phyloP scores from a whole-genome alignment of 2,329 filamentous ascomycete genomes.

The Ascosphaera apis region DNA sequence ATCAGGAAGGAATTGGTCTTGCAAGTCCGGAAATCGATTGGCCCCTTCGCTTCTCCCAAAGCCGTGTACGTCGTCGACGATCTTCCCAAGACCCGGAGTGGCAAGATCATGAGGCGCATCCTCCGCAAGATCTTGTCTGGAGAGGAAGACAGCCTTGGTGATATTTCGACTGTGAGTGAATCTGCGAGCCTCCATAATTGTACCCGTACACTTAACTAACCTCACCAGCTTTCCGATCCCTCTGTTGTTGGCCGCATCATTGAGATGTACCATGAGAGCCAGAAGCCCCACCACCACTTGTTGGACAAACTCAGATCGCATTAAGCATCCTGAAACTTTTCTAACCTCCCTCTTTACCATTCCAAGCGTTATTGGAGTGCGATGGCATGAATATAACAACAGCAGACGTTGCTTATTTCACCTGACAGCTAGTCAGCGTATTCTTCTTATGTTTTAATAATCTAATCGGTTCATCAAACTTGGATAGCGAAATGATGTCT shows the following conservation, averaged over 20 bases:
- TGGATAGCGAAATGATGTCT: neutral
- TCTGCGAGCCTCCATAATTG: constrained; percentile 4
- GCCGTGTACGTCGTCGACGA: constrained; percentile 77
- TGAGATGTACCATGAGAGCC: constrained; percentile 39
- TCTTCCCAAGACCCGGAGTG: constrained; percentile 87
- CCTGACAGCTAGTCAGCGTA: neutral
- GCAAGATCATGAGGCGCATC: constrained; percentile 98
- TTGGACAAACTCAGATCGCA: constrained; percentile 1
- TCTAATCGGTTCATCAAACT: neutral
- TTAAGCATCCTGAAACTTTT: neutral
- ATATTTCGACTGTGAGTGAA: constrained; percentile 60
- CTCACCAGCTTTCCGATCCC: constrained; percentile 57
- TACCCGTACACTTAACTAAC: neutral
- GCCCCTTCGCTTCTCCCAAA: constrained; percentile 91
- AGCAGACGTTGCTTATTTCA: neutral
- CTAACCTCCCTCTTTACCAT: neutral
- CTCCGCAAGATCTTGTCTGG: constrained; percentile 91
- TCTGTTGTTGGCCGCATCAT: constrained; percentile 80
- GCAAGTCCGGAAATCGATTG: constrained; percentile 93
- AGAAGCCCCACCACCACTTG: constrained; percentile 9
- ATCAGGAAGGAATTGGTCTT: constrained; percentile 82
- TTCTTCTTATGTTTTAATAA: neutral
- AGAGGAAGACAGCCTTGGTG: constrained; percentile 90
- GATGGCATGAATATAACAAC: neutral
- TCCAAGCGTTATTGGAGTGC: too few species aligned